phyloP scores from a whole-genome alignment of 1,284 basidiomycete species.

The Schizophyllum commune region DNA sequence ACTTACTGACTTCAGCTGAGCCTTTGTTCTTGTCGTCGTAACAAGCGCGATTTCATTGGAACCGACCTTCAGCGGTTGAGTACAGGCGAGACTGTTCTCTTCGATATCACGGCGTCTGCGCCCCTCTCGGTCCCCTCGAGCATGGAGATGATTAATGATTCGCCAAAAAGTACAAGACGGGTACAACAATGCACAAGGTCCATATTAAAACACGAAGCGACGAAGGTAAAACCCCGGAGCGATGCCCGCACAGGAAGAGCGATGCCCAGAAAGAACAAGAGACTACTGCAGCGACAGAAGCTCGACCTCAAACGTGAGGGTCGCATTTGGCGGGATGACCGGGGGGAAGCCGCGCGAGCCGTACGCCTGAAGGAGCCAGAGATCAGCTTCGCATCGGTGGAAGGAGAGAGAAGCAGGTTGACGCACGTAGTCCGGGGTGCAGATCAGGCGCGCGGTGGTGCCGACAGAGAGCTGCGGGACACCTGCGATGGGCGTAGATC shows the following conservation, averaged over 20 bases:
- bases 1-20: no score
- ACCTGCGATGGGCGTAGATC: conserved; percentile 33
- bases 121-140: background rate
- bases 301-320: conserved; percentile 78
- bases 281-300: conserved; percentile 30
- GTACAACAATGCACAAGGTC: background rate
- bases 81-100: no score
- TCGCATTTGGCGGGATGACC: conserved; percentile 72
- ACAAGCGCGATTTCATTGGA: no score
- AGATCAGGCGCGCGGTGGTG: conserved; percentile 65
- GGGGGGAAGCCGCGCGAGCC: conserved; percentile 71
- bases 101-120: no score
- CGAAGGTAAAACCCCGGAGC: background rate
- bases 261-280: background rate
- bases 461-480: conserved; percentile 73
- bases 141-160: background rate
- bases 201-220: background rate
- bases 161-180: background rate
- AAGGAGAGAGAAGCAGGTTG: conserved; percentile 1
- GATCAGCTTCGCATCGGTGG: conserved; percentile 5
- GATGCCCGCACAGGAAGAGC: no score
- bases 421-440: conserved; percentile 63
- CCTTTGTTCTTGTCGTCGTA: no score
- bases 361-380: conserved; percentile 43
- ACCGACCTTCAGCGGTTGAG: no score